phyloP scores from a whole-genome alignment of 2,329 filamentous ascomycete genomes.

The Purpureocillium takamizusanense region DNA sequence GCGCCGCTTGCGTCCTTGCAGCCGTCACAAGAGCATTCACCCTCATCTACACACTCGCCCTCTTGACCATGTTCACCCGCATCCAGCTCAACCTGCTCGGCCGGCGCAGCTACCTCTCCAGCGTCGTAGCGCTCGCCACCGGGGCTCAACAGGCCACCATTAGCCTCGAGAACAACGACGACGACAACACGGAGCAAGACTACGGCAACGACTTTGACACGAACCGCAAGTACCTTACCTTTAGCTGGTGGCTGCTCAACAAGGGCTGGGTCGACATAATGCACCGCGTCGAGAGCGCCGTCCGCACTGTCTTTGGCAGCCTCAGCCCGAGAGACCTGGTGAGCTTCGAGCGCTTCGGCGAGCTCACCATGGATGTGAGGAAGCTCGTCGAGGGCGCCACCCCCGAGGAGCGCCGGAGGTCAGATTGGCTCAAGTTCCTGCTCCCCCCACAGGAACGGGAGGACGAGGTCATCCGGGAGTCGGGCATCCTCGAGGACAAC shows the following conservation, averaged over 20 bases:
- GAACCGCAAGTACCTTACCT: conserved; percentile 88
- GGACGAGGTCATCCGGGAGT: conserved; percentile 74
- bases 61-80: conserved; percentile 84
- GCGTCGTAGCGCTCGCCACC: conserved; percentile 82
- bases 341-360: conserved; percentile 68
- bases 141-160: conserved; percentile 68
- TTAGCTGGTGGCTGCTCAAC: conserved; percentile 97
- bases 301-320: conserved; percentile 81
- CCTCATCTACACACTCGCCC: conserved; percentile 79
- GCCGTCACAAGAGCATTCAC: conserved; percentile 88
- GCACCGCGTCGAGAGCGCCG: conserved; percentile 72
- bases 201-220: conserved; percentile 94
- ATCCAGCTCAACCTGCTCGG: conserved; percentile 96
- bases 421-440: conserved; percentile 74
- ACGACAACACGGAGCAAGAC: conserved; percentile 71
- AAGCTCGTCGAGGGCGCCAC: conserved; percentile 68
- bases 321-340: conserved; percentile 85
- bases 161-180: conserved; percentile 85
- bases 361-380: conserved; percentile 74
- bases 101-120: conserved; percentile 89
- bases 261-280: conserved; percentile 79
- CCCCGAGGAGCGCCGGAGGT: conserved; percentile 26
- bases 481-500: conserved; percentile 60
- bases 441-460: conserved; percentile 75
- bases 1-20: background rate